A percentile compares a stretch with the other conserved stretches of the same genome.
phyloP scores from a whole-genome alignment of 2,329 filamentous ascomycete genomes.

The Paecilomyces fulvus region DNA sequence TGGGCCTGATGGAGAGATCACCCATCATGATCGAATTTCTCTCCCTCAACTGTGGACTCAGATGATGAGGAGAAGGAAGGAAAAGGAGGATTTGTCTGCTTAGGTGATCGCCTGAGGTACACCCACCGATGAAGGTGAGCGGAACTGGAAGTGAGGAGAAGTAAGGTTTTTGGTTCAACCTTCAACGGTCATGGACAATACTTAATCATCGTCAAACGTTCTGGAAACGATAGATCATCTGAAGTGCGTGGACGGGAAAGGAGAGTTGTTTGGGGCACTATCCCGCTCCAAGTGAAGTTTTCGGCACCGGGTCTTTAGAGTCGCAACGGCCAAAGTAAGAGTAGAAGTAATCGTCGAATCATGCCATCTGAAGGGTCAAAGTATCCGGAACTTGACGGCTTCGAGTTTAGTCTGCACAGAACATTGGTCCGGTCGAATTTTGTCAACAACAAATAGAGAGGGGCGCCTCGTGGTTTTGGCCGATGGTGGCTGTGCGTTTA shows the following conservation, averaged over 20 bases:
- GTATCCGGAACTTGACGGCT: not conserved
- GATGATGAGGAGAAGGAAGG: not conserved
- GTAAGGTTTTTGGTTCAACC: not conserved
- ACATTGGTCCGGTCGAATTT: not conserved
- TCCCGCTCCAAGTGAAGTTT: not conserved
- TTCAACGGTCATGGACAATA: not conserved
- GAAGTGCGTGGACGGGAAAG: not conserved
- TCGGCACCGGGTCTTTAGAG: not conserved
- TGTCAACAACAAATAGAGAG: not conserved
- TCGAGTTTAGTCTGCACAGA: not conserved
- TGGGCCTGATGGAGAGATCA: constrained; percentile 10
- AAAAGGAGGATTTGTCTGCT: not conserved
- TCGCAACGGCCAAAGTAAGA: not conserved
- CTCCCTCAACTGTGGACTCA: not conserved
- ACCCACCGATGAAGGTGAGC: not conserved
- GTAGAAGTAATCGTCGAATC: not conserved
- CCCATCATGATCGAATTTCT: constrained; percentile 16
- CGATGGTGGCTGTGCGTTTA: not conserved
- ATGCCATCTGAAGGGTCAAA: not conserved
- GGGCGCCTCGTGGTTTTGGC: not conserved
- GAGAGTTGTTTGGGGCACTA: not conserved
- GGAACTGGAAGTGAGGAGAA: not conserved
- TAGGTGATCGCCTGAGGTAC: not conserved
- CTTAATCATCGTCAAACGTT: not conserved
- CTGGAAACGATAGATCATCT: not conserved